Percentiles rank a stretch among this genome's conserved stretches.
phyloP scores from a whole-genome alignment of 371 early-diverging fungal species.

The Funneliformis caledonium region DNA sequence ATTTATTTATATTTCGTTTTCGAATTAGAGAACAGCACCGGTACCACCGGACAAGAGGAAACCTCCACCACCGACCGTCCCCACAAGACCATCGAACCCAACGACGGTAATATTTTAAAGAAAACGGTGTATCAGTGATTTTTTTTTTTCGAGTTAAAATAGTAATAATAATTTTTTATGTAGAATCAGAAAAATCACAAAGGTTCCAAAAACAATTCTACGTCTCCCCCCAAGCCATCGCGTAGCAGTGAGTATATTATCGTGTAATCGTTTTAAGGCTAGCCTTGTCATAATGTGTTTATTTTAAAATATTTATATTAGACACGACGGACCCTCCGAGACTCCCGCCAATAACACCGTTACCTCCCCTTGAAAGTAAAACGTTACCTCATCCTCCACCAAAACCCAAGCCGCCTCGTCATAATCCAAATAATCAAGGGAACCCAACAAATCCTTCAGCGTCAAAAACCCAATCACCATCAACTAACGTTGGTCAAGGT shows the following conservation, averaged over 20 bases:
- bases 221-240: constrained; percentile 2
- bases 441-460: neutral
- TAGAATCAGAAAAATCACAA: constrained; percentile 8
- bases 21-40: constrained; percentile 40
- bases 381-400: constrained; percentile 44
- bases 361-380: constrained; percentile 42
- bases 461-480: constrained; percentile 34
- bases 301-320: constrained; percentile 29
- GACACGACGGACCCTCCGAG: constrained; percentile 39
- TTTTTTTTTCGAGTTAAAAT: neutral
- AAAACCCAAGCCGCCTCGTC: constrained; percentile 43
- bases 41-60: constrained; percentile 30
- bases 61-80: constrained; percentile 41
- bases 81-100: constrained; percentile 43
- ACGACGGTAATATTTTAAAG: constrained; percentile 10
- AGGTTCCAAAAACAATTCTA: neutral
- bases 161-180: neutral
- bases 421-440: constrained; percentile 17
- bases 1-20: constrained; percentile 16
- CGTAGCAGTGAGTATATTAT: constrained; percentile 12
- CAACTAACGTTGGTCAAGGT: constrained; percentile 44
- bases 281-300: neutral
- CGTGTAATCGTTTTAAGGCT: neutral
- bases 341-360: constrained; percentile 33
- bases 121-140: neutral